Percentiles rank a stretch among this genome's conserved stretches.
Evolutionary conservation across 768 basidiomycete genomes (phyloP).

Genomic region (Filobasidium wieringae): DNA sequence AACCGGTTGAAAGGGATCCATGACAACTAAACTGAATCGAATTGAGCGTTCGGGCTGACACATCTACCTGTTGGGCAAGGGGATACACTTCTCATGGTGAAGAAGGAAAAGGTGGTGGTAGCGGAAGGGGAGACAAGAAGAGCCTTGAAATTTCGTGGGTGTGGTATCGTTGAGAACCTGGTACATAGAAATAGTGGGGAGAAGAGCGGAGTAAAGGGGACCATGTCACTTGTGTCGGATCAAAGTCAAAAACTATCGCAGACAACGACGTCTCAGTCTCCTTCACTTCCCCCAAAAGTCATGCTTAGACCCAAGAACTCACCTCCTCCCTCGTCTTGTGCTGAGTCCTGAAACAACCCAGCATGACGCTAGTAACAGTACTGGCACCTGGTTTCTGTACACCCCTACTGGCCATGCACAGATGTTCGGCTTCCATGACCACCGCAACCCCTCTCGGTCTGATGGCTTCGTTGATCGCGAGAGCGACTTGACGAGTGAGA

Average conservation of each 20-base stretch:
- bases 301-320: neutral
- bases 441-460: slow-evolving; percentile 95
- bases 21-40: too few relatives aligned
- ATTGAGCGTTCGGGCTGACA: too few relatives aligned
- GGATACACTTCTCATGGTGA: too few relatives aligned
- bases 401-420: slow-evolving; percentile 99
- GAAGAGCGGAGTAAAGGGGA: too few relatives aligned
- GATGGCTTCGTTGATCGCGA: slow-evolving; percentile 97
- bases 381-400: slow-evolving; percentile 96
- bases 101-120: too few relatives aligned
- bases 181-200: too few relatives aligned
- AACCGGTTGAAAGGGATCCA: slow-evolving; percentile 3
- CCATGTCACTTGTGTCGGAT: slow-evolving; percentile 4
- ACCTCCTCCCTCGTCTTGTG: slow-evolving; percentile 92
- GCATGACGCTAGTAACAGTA: slow-evolving; percentile 94
- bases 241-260: slow-evolving; percentile 2
- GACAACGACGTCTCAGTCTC: neutral
- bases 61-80: too few relatives aligned
- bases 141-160: too few relatives aligned
- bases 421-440: slow-evolving; percentile 89
- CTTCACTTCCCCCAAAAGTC: neutral
- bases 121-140: too few relatives aligned
- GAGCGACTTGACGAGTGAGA: slow-evolving; percentile 90
- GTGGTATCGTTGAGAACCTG: too few relatives aligned
- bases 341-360: slow-evolving; percentile 94